Evolutionary conservation across 2,329 filamentous ascomycete genomes (phyloP).

Genomic region (Trichothecium sympodiale): DNA sequence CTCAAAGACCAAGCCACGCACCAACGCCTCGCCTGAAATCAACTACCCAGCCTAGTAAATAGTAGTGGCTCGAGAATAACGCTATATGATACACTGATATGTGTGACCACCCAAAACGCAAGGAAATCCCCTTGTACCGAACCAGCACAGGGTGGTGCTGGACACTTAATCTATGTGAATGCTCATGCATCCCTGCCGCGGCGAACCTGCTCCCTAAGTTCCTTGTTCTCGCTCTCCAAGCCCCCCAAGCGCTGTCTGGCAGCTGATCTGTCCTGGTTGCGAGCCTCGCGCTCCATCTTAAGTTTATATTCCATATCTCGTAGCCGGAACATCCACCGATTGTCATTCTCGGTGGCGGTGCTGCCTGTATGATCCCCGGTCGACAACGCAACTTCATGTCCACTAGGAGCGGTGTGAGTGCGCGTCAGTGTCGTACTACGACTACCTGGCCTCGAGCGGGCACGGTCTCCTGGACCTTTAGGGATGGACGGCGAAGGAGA

Average conservation of each 20-base stretch:
- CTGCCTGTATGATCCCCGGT: slow-evolving; percentile 7
- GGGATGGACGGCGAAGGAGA: slow-evolving; percentile 44
- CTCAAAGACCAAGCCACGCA: no score
- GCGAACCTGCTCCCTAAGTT: slow-evolving; percentile 52
- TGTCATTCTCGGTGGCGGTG: slow-evolving; percentile 35
- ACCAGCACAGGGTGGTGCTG: background rate
- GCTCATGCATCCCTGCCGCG: slow-evolving; percentile 10
- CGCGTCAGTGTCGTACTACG: slow-evolving; percentile 8
- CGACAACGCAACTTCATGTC: slow-evolving; percentile 16
- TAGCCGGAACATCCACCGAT: slow-evolving; percentile 75
- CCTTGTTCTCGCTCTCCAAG: slow-evolving; percentile 61
- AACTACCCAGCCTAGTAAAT: background rate
- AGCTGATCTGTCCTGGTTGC: slow-evolving; percentile 73
- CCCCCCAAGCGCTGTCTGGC: slow-evolving; percentile 72
- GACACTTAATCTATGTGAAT: background rate
- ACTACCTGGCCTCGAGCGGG: slow-evolving; percentile 15
- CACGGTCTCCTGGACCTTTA: slow-evolving; percentile 32
- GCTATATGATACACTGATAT: no score
- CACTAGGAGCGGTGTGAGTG: slow-evolving; percentile 14
- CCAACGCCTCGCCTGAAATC: background rate
- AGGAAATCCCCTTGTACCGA: no score
- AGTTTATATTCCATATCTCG: slow-evolving; percentile 81
- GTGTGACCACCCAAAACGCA: background rate
- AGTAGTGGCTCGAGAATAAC: no score
- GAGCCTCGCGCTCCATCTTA: slow-evolving; percentile 79